A percentile compares a stretch with the other conserved stretches of the same genome.
phyloP scores from a whole-genome alignment of 768 basidiomycete species.

The Pleurotus platypus region DNA sequence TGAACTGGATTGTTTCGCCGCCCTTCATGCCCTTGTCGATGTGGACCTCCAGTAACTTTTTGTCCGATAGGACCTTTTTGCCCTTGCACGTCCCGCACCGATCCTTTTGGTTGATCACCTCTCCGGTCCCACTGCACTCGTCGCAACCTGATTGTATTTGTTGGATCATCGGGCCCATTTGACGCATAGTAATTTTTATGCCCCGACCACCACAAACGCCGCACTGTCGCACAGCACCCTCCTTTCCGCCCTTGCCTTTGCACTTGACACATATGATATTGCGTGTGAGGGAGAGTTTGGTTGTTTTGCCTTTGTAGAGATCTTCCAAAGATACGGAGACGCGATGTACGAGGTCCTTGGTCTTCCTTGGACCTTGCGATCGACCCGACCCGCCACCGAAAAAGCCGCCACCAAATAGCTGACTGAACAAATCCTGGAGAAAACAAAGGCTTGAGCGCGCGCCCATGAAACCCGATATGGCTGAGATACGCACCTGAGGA shows the following conservation, averaged over 20 bases:
- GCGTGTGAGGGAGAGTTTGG: conserved; percentile 94
- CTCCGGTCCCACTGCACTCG: conserved; percentile 92
- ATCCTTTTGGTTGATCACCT: conserved; percentile 92
- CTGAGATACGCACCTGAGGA: conserved; percentile 62
- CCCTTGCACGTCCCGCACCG: conserved; percentile 90
- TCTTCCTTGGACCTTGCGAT: conserved; percentile 79
- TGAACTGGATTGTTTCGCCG: conserved; percentile 85
- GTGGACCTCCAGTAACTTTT: conserved; percentile 96
- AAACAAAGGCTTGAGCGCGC: conserved; percentile 9
- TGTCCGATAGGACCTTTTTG: conserved; percentile 91
- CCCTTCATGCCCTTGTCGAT: conserved; percentile 98
- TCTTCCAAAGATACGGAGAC: conserved; percentile 97
- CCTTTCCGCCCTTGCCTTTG: conserved; percentile 96
- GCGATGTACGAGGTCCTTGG: conserved; percentile 97
- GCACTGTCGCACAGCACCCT: conserved; percentile 88
- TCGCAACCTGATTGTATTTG: conserved; percentile 95
- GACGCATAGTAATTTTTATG: conserved; percentile 85
- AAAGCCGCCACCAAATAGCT: conserved; percentile 82
- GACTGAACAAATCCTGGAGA: conserved; percentile 87
- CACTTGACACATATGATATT: conserved; percentile 93
- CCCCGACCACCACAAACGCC: conserved; percentile 82
- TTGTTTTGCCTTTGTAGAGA: conserved; percentile 97
- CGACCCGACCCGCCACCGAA: conserved; percentile 67
- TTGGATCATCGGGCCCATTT: conserved; percentile 99
- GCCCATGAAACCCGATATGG: neutral